phyloP scores from a whole-genome alignment of 2,329 filamentous ascomycete species.

The Parastagonospora avenae region DNA sequence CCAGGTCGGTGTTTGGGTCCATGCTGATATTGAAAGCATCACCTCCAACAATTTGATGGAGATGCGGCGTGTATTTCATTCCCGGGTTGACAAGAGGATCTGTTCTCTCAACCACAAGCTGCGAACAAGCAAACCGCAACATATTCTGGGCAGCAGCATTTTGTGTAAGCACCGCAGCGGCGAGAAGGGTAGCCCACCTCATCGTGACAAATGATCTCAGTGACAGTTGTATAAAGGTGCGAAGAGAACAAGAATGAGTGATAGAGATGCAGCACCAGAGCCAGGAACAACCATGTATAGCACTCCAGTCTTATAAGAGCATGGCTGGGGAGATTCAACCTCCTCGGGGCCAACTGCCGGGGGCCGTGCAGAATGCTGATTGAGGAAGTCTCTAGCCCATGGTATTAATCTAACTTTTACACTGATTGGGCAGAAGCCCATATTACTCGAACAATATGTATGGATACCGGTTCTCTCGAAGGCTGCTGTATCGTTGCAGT shows the following conservation, averaged over 20 bases:
- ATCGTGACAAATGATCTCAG: constrained; percentile 22
- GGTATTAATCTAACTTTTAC: constrained; percentile 36
- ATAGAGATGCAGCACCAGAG: constrained; percentile 12
- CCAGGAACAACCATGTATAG: constrained; percentile 20
- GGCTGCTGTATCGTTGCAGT: constrained; percentile 20
- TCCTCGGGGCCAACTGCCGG: constrained; percentile 33
- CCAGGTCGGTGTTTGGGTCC: constrained; percentile 33
- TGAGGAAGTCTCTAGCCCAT: constrained; percentile 28
- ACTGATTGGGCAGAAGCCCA: constrained; percentile 31
- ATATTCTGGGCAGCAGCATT: constrained; percentile 36
- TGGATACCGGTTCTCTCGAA: constrained; percentile 16
- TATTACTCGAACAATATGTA: constrained; percentile 22
- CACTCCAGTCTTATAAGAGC: constrained; percentile 32
- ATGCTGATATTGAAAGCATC: constrained; percentile 43
- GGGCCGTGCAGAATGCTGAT: constrained; percentile 26
- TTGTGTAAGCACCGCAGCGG: constrained; percentile 25
- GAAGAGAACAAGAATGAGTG: constrained; percentile 18
- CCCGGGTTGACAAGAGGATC: constrained; percentile 43
- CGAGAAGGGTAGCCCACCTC: constrained; percentile 37
- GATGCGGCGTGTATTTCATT: constrained; percentile 43
- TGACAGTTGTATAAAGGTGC: background rate
- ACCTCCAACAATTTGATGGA: constrained; percentile 43
- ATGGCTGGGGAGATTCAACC: constrained; percentile 4
- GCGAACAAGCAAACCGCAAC: constrained; percentile 43
- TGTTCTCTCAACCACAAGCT: constrained; percentile 41